Percentiles rank a stretch among this genome's conserved stretches.
Evolutionary conservation across 2,329 filamentous ascomycete genomes (phyloP).

Genomic region (Blastomyces parvus): DNA sequence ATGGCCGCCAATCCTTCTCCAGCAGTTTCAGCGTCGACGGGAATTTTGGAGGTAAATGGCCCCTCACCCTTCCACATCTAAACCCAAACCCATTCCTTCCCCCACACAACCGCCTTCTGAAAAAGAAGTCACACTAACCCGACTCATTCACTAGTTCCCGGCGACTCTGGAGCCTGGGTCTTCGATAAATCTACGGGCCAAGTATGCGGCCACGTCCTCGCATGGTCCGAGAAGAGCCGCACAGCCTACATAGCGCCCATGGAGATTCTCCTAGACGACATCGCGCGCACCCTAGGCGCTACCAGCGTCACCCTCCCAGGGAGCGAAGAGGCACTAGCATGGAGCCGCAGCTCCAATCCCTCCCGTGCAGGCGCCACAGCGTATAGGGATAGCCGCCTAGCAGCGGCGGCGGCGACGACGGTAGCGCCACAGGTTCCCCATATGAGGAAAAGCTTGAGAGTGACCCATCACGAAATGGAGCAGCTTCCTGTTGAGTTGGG

Average conservation of each 20-base stretch:
- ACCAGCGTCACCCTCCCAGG: slow-evolving; percentile 60
- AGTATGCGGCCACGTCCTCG: slow-evolving; percentile 82
- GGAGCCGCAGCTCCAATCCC: slow-evolving; percentile 5
- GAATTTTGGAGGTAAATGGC: slow-evolving; percentile 43
- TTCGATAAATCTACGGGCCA: slow-evolving; percentile 68
- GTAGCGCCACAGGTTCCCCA: background rate
- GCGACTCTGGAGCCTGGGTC: slow-evolving; percentile 90
- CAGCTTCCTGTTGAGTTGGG: slow-evolving; percentile 15
- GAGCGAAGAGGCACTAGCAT: slow-evolving; percentile 21
- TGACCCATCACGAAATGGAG: slow-evolving; percentile 4
- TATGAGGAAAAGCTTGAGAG: background rate
- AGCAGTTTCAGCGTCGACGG: slow-evolving; percentile 57
- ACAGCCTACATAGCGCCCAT: slow-evolving; percentile 92
- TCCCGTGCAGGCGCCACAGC: background rate
- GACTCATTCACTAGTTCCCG: slow-evolving; percentile 50
- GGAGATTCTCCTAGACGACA: slow-evolving; percentile 80
- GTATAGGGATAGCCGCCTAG: background rate
- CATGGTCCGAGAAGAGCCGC: slow-evolving; percentile 70
- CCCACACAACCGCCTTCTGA: background rate
- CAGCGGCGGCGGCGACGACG: background rate
- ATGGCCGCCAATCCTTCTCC: slow-evolving; percentile 70
- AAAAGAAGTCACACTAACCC: background rate
- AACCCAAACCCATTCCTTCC: background rate
- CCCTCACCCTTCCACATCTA: slow-evolving; percentile 8
- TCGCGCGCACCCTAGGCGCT: slow-evolving; percentile 66